Evolutionary conservation across 306 rosid species (phyloP).

Genomic region (Pterocarpus macrocarpus): DNA sequence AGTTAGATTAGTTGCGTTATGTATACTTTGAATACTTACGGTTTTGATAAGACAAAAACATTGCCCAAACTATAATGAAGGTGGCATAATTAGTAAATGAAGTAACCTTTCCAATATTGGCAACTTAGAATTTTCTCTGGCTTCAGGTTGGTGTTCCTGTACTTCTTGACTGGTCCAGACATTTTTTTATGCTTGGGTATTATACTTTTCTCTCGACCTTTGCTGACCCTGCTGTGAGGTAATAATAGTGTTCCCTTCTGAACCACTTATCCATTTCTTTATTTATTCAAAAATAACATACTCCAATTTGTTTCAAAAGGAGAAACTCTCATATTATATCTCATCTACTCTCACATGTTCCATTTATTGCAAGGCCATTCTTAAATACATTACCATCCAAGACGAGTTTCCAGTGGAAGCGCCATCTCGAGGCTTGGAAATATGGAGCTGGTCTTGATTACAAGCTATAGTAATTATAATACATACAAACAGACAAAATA

Average conservation of each 20-base stretch:
- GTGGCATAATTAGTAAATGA: not conserved
- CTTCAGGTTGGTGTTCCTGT: conserved; percentile 88
- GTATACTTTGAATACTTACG: no score
- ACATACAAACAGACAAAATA: not conserved
- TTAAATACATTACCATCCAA: conserved; percentile 66
- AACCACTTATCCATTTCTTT: not conserved
- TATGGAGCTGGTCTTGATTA: conserved; percentile 96
- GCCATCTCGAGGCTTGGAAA: conserved; percentile 93
- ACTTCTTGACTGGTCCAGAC: conserved; percentile 86
- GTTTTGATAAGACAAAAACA: not conserved
- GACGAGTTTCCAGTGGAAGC: conserved; percentile 72
- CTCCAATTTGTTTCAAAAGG: not conserved
- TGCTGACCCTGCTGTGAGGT: conserved; percentile 85
- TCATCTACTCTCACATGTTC: conserved; percentile 32
- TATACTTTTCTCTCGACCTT: conserved; percentile 78
- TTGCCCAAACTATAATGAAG: not conserved
- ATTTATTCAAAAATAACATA: conserved; percentile 4
- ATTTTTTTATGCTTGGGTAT: conserved; percentile 82
- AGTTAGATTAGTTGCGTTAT: no score
- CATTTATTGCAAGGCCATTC: conserved; percentile 62
- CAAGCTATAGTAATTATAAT: conserved; percentile 57
- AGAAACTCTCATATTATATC: not conserved
- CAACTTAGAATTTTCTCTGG: conserved; percentile 14
- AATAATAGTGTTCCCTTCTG: conserved; percentile 33
- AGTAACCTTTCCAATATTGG: conserved; percentile 23